Conservation (phyloP, 495 filamentous ascomycete species). For the Lasiosphaeriaceae sp. region DNA sequence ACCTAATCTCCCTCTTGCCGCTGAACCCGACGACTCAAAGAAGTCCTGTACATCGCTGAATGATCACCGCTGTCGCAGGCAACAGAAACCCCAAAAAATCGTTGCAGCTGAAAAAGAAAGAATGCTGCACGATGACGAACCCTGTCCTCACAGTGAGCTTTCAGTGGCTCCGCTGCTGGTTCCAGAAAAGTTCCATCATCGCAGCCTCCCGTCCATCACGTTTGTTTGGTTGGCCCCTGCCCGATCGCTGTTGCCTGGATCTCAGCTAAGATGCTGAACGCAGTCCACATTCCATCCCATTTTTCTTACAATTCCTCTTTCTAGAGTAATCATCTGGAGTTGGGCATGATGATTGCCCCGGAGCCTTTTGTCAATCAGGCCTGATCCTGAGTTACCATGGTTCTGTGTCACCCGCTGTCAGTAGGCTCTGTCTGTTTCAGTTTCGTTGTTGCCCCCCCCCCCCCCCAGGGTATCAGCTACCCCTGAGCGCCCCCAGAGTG, state of each 20-base stretch:
- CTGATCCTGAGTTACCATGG: background rate
- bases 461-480: slow-evolving; percentile 11
- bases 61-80: background rate
- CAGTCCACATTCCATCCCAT: too few species aligned
- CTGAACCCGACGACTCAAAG: too few species aligned
- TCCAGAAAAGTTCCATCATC: slow-evolving; percentile 2
- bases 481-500: slow-evolving; percentile 7
- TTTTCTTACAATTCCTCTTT: too few species aligned
- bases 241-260: background rate
- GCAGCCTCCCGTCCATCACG: background rate
- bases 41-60: background rate
- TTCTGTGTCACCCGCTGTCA: background rate
- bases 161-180: background rate
- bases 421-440: background rate
- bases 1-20: too few species aligned
- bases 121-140: slow-evolving; percentile 14
- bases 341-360: background rate
- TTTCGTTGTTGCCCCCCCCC: background rate
- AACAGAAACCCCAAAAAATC: background rate
- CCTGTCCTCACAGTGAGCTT: background rate
- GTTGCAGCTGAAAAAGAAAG: slow-evolving; percentile 4
- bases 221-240: background rate
- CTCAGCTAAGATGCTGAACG: too few species aligned
- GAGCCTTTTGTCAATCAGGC: background rate
- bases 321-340: too few species aligned